Base-by-base conservation (phyloP, 768 basidiomycete species). In the Butyriboletus loyo region DNA sequence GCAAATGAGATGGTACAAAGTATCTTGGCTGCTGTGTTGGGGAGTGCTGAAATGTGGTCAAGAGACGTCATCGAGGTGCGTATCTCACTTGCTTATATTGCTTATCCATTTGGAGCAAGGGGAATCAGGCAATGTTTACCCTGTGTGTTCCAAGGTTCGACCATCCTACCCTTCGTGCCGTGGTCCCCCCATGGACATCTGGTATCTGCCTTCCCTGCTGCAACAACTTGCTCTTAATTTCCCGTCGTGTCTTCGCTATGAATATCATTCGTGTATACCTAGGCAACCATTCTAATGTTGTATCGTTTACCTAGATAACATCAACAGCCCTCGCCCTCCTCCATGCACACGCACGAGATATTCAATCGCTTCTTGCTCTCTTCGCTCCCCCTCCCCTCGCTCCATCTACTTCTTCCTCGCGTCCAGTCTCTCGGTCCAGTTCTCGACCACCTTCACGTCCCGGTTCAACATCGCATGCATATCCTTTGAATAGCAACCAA, bases 1-100 rank as follows among this genome's bases (percentile, higher is more conserved):
- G 90, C 93, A 6, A 72, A 74, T 39, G 83, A 88, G 36, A 95
- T 93, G 89, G 72, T 97, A 35, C 78, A 83, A 54, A 69, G 68
- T 13, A 86, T 89, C 55, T 49, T 67, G 42, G 50, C 11, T 42
- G 52, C 55, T 17, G 58, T 62, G 30, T 39, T 67, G 28, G 60
- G 19, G 39, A 54, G 32, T 10, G 31, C 49, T 31, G 81, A 87
- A 28, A 62, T 80, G 2, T 87, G 87, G 77, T 75, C 86, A 34
- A 84, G 80, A 84, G 92, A 66, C 56, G 81, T 74, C 17, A 52
- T 68, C 19, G 62, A 64, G 60, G 66, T 68, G 49, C 31, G 65
- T 46, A n/a, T 34, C 31, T 34, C n/a, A 3, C 31, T 36, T 61
- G 9, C 31, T n/a, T 49, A 41, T 28, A 31, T 54, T 44, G n/a